Percentiles rank a stretch among this genome's conserved stretches.
Conservation (phyloP, 2,329 filamentous ascomycete genomes). For the Xylariaceae sp. region DNA sequence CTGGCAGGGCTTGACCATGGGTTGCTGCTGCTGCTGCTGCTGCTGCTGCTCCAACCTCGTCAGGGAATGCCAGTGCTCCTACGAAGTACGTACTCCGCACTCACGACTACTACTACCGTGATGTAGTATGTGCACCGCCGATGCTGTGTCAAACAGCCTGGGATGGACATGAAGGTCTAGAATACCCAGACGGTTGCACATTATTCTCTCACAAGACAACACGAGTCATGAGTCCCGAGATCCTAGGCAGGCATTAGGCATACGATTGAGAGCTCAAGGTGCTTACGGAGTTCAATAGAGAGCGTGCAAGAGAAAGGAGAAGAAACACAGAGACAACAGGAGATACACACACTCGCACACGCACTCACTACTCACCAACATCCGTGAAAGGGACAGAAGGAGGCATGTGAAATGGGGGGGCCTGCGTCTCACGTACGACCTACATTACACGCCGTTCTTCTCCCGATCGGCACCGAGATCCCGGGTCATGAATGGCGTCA, state of each 20-base stretch:
- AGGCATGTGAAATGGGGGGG: not conserved
- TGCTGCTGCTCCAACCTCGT: no score
- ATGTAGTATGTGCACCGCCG: not conserved
- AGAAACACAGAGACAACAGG: not conserved
- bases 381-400: not conserved
- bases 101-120: not conserved
- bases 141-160: not conserved
- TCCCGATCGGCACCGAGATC: slow-evolving; percentile 20
- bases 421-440: not conserved
- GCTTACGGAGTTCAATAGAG: not conserved
- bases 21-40: not conserved
- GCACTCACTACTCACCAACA: not conserved
- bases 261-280: not conserved
- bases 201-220: not conserved
- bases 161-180: not conserved
- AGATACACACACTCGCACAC: not conserved
- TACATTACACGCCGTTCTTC: slow-evolving; percentile 3
- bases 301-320: not conserved
- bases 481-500: slow-evolving; percentile 15
- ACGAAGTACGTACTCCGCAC: no score
- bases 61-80: no score
- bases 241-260: not conserved
- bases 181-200: not conserved
- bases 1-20: not conserved
- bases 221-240: not conserved